A percentile compares a stretch with the other conserved stretches of the same genome.
phyloP scores from a whole-genome alignment of 2,329 filamentous ascomycete genomes.

The Arachnomyces sp. region DNA sequence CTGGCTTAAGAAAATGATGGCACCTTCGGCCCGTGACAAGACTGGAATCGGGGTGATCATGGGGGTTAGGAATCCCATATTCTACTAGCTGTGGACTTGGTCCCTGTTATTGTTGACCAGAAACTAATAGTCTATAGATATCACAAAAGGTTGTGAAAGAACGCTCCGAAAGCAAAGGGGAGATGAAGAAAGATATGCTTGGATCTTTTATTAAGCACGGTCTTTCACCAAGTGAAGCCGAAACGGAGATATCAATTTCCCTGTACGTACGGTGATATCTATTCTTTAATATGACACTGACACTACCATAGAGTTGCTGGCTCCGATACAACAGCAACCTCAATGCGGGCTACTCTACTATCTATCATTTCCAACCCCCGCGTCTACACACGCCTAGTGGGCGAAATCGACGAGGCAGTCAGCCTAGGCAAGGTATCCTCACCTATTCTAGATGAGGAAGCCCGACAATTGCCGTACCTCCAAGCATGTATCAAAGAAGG shows the following conservation, averaged over 20 bases:
- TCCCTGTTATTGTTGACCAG: not conserved
- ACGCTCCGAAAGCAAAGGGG: constrained; percentile 12
- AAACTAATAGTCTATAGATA: not conserved
- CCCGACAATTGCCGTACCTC: constrained; percentile 26
- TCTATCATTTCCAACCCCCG: constrained; percentile 11
- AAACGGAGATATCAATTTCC: constrained; percentile 2
- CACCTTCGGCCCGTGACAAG: too few species aligned
- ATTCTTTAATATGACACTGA: too few species aligned
- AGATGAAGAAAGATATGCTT: constrained; percentile 21
- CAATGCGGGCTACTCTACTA: constrained; percentile 11
- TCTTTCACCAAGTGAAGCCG: constrained; percentile 10
- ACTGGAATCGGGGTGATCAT: constrained; percentile 19
- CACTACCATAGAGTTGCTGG: constrained; percentile 12
- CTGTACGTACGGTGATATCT: constrained; percentile 1
- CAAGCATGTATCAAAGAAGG: constrained; percentile 35
- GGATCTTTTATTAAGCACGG: constrained; percentile 23
- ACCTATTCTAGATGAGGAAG: constrained; percentile 20
- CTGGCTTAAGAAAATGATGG: too few species aligned
- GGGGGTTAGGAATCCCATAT: constrained; percentile 9
- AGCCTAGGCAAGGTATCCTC: constrained; percentile 14
- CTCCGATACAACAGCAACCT: constrained; percentile 15
- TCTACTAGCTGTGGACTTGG: constrained; percentile 1
- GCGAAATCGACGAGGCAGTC: constrained; percentile 20
- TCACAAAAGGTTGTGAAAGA: constrained; percentile 14
- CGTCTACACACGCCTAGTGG: constrained; percentile 9